Evolutionary conservation across 306 rosid species (phyloP).

Genomic region (Sesbania bispinosa): DNA sequence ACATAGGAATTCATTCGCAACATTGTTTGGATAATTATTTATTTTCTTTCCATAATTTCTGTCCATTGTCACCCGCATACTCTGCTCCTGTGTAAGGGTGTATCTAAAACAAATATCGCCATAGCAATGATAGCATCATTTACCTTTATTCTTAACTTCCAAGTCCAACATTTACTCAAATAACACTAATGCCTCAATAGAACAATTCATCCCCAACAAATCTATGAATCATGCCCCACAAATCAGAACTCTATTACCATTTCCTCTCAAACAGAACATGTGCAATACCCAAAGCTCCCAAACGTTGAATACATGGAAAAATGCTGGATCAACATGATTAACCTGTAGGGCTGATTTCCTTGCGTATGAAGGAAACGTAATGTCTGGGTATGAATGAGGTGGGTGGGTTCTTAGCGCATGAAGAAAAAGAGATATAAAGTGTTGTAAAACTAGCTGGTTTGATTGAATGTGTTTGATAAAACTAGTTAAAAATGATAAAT

Average conservation of each 20-base stretch:
- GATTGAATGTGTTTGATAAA: too few species aligned
- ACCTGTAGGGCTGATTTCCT: too few species aligned
- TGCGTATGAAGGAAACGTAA: too few species aligned
- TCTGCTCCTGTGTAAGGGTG: background rate
- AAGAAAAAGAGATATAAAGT: too few species aligned
- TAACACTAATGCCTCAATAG: background rate
- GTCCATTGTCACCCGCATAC: too few species aligned
- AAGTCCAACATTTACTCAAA: background rate
- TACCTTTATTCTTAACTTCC: background rate
- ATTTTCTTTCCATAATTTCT: too few species aligned
- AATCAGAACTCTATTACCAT: background rate
- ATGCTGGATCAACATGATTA: background rate
- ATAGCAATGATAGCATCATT: background rate
- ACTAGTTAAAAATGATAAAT: too few species aligned
- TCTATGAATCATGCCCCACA: background rate
- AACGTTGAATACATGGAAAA: background rate
- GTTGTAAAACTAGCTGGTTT: too few species aligned
- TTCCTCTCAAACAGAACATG: constrained; percentile 4
- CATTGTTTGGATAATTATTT: background rate
- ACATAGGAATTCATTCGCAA: background rate
- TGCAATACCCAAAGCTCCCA: background rate
- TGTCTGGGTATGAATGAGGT: too few species aligned
- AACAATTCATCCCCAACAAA: background rate
- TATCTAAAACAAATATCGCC: background rate
- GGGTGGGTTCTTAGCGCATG: too few species aligned